A percentile compares a stretch with the other conserved stretches of the same genome.
Conservation (phyloP, 306 rosid genomes). For the Prunus persica region DNA sequence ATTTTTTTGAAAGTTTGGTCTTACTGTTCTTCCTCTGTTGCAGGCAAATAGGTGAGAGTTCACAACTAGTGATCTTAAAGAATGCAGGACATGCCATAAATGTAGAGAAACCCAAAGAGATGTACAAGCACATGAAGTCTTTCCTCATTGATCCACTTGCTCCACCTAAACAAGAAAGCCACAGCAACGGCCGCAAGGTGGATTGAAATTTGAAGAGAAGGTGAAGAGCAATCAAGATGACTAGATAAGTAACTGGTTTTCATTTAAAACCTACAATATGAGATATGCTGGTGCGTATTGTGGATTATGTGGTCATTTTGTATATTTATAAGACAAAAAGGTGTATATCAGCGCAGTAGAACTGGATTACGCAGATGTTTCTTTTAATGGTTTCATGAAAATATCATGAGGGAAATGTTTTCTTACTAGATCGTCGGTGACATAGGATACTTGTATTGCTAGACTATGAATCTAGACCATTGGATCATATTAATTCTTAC, state of each 20-base stretch:
- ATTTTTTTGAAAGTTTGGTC: neutral
- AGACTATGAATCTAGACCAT: neutral
- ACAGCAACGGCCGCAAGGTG: conserved; percentile 46
- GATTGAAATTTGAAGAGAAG: conserved; percentile 33
- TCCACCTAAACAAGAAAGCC: conserved; percentile 28
- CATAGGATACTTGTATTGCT: neutral
- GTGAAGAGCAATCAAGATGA: conserved; percentile 5
- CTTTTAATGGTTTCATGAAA: neutral
- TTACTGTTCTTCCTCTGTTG: neutral
- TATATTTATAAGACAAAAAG: neutral
- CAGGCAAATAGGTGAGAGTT: conserved; percentile 74
- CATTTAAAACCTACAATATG: neutral
- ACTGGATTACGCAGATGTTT: neutral
- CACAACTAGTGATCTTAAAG: conserved; percentile 60
- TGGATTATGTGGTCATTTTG: neutral
- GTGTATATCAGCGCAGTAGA: neutral
- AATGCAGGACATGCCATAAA: conserved; percentile 87
- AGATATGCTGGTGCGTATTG: neutral
- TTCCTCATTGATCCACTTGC: conserved; percentile 50
- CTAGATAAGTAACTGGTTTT: neutral
- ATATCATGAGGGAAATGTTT: neutral
- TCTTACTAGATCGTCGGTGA: neutral
- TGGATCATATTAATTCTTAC: neutral
- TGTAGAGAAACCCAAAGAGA: conserved; percentile 70
- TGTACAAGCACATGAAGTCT: conserved; percentile 50